Conservation (phyloP, 2,329 filamentous ascomycete genomes). For the Thelonectria rubi region DNA sequence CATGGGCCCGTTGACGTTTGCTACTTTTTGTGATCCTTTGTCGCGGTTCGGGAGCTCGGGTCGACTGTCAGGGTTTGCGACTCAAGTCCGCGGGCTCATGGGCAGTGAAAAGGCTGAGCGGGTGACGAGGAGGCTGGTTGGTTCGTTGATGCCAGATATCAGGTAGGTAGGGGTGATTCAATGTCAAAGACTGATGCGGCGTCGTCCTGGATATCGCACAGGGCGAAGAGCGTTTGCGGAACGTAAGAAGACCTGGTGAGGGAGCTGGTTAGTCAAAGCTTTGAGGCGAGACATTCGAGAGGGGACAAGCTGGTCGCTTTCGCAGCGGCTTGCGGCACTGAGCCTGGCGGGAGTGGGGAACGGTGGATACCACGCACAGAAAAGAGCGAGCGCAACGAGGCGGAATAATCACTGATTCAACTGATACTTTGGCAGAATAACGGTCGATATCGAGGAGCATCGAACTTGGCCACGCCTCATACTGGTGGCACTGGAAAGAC, state of each 20-base stretch:
- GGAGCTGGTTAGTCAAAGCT: conserved; percentile 42
- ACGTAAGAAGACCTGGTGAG: conserved; percentile 39
- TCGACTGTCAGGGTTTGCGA: conserved; percentile 29
- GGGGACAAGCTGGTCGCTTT: conserved; percentile 41
- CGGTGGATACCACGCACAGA: conserved; percentile 39
- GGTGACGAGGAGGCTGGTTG: conserved; percentile 24
- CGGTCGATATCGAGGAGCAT: conserved; percentile 47
- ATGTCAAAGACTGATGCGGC: conserved; percentile 24
- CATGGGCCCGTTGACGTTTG: conserved; percentile 46
- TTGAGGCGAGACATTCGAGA: conserved; percentile 39
- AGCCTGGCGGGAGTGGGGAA: conserved; percentile 15
- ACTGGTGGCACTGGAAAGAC: conserved; percentile 36
- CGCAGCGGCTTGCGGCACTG: conserved; percentile 36
- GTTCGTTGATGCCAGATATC: conserved; percentile 14
- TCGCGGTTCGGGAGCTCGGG: conserved; percentile 25
- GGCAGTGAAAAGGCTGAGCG: conserved; percentile 31
- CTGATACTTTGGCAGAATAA: conserved; percentile 52
- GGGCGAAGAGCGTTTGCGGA: conserved; percentile 34
- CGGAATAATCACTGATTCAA: conserved; percentile 50
- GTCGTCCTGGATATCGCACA: conserved; percentile 17
- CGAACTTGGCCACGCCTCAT: conserved; percentile 29
- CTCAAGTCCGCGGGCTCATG: conserved; percentile 44
- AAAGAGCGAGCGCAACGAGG: conserved; percentile 47
- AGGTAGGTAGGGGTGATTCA: conserved; percentile 23
- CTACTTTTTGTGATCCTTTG: conserved; percentile 35